phyloP scores from a whole-genome alignment of 257 asterid genomes.

The Jacaranda mimosifolia region DNA sequence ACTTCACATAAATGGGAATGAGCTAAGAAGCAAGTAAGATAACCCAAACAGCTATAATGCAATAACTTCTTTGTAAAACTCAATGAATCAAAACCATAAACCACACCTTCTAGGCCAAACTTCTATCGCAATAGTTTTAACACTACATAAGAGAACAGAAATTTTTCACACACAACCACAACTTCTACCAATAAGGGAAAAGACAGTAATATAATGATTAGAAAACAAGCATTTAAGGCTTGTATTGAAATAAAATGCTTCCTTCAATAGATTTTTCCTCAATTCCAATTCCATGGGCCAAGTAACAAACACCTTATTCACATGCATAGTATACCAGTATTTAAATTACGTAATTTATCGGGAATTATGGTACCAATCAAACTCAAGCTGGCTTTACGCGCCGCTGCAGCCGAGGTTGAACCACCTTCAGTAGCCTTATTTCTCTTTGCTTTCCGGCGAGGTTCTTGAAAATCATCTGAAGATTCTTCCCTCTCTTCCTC shows the following conservation, averaged over 20 bases:
- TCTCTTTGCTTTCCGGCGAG: conserved; percentile 68
- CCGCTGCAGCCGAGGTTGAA: conserved; percentile 65
- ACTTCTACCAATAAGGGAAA: conserved; percentile 4
- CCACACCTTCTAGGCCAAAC: background rate
- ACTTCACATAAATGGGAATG: conserved; percentile 6
- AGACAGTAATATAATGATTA: background rate
- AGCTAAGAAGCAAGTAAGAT: conserved; percentile 17
- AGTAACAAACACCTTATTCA: conserved; percentile 22
- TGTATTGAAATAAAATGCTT: background rate
- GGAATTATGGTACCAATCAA: conserved; percentile 65
- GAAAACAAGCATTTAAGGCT: background rate
- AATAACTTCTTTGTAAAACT: background rate
- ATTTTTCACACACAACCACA: background rate
- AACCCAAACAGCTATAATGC: conserved; percentile 5
- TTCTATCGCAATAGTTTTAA: background rate
- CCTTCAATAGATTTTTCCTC: conserved; percentile 8
- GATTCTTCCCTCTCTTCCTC: conserved; percentile 86
- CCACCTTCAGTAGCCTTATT: conserved; percentile 64
- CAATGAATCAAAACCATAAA: background rate
- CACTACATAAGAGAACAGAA: background rate
- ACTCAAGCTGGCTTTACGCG: conserved; percentile 50
- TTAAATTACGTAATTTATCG: background rate
- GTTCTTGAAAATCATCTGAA: conserved; percentile 78
- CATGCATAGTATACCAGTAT: background rate
- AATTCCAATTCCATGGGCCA: conserved; percentile 9